Percentiles rank a stretch among this genome's conserved stretches.
phyloP scores from a whole-genome alignment of 2,329 filamentous ascomycete species.

The Zasmidium angulare region DNA sequence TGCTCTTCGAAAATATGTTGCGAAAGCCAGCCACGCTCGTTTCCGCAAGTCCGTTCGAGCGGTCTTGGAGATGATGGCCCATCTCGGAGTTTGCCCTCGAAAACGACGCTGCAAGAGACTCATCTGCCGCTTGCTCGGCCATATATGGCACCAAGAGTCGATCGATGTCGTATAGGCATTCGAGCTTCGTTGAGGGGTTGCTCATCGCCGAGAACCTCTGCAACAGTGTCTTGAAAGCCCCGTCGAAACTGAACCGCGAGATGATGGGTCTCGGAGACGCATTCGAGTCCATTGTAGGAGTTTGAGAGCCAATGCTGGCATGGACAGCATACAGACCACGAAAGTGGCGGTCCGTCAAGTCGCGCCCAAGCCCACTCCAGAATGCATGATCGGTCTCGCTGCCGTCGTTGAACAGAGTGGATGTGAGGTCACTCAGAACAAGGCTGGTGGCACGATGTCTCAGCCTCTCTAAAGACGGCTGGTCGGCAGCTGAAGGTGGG shows the following conservation, averaged over 20 bases:
- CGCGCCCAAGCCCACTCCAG: slow-evolving; percentile 55
- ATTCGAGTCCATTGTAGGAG: slow-evolving; percentile 11
- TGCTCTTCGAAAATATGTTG: slow-evolving; percentile 44
- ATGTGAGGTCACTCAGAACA: slow-evolving; percentile 84
- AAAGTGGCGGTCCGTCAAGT: slow-evolving; percentile 31
- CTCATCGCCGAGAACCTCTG: slow-evolving; percentile 86
- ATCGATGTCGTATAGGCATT: slow-evolving; percentile 78
- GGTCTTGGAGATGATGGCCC: background rate
- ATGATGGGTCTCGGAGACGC: slow-evolving; percentile 3
- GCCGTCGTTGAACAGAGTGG: slow-evolving; percentile 78
- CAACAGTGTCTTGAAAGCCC: slow-evolving; percentile 76
- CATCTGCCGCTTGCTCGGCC: slow-evolving; percentile 9
- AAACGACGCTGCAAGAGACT: slow-evolving; percentile 6
- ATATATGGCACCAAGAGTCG: slow-evolving; percentile 52
- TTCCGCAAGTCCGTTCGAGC: slow-evolving; percentile 8
- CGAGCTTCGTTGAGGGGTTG: slow-evolving; percentile 83
- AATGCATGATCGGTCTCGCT: slow-evolving; percentile 95
- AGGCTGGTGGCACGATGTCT: slow-evolving; percentile 75
- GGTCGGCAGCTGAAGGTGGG: slow-evolving; percentile 40
- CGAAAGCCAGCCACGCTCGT: slow-evolving; percentile 28
- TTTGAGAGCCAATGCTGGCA: slow-evolving; percentile 19
- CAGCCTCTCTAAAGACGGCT: slow-evolving; percentile 47
- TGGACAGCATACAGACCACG: slow-evolving; percentile 11
- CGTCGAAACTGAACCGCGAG: slow-evolving; percentile 56
- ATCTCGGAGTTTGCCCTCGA: slow-evolving; percentile 10